These are phyloP conservation scores for Thuja plicata DNA, from an alignment of 83 land plant genomes.

Conservation along the genomic window DNA sequence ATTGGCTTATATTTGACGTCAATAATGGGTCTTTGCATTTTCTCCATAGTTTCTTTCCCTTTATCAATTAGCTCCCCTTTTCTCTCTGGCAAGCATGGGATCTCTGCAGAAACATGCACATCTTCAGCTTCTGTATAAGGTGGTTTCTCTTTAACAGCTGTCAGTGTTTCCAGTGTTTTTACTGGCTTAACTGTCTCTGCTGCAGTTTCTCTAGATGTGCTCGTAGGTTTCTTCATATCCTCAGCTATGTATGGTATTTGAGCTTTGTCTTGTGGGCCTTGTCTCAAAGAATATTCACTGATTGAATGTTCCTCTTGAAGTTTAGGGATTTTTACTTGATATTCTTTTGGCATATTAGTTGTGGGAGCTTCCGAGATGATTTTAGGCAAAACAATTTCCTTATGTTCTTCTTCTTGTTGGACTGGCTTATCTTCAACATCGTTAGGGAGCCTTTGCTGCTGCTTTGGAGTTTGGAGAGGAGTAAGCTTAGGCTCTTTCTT, in stretches of 20 bases:
- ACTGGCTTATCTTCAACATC: neutral
- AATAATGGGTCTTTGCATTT: neutral
- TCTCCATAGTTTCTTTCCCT: neutral
- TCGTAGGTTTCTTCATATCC: neutral
- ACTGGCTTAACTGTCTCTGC: neutral
- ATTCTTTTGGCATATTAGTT: neutral
- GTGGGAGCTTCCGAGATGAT: neutral
- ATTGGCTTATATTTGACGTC: neutral
- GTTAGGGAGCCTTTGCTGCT: neutral
- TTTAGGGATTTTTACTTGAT: neutral
- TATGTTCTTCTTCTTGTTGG: neutral
- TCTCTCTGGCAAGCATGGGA: neutral
- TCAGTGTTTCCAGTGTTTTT: neutral
- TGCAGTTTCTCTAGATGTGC: neutral
- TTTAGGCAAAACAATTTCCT: neutral
- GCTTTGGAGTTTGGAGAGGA: slow-evolving; percentile 1
- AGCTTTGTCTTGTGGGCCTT: neutral
- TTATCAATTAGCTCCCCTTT: neutral
- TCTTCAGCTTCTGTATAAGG: neutral
- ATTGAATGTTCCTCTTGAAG: neutral
- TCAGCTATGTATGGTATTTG: too few relatives aligned
- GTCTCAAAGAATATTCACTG: neutral
- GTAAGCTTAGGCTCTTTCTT: neutral
- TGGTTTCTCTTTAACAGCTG: neutral
- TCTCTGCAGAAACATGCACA: neutral